A percentile compares a stretch with the other conserved stretches of the same genome.
phyloP scores from a whole-genome alignment of 176 grass and related monocot genomes.

The Melocanna baccifera region DNA sequence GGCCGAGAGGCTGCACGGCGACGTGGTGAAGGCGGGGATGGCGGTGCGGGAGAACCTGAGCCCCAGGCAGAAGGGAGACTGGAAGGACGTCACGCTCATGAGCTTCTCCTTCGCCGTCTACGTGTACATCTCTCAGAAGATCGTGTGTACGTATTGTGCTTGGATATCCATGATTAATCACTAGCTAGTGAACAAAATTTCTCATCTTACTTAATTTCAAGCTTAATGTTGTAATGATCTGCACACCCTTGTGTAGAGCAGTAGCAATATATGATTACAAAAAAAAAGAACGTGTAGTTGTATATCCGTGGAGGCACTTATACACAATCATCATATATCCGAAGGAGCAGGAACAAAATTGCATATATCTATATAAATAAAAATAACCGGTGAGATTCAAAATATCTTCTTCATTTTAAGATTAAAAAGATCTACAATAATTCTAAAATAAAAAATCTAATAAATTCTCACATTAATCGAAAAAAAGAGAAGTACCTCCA shows the following conservation, averaged over 20 bases:
- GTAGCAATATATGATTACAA: neutral
- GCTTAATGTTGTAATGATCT: constrained; percentile 7
- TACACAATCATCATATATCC: neutral
- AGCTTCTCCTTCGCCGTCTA: constrained; percentile 86
- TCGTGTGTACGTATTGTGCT: constrained; percentile 65
- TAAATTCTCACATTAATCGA: too few species aligned
- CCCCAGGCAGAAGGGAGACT: constrained; percentile 67
- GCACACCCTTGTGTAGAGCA: neutral
- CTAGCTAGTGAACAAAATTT: constrained; percentile 7
- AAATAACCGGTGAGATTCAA: too few species aligned
- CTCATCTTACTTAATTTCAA: neutral
- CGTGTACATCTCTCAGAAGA: constrained; percentile 83
- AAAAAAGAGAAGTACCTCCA: too few species aligned
- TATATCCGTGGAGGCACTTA: neutral
- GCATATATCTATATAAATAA: too few species aligned
- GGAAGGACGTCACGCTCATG: constrained; percentile 79
- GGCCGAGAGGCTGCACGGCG: constrained; percentile 29
- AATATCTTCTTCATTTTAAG: too few species aligned
- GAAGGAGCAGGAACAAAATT: constrained; percentile 43
- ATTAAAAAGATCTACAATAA: too few species aligned
- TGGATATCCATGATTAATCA: constrained; percentile 69
- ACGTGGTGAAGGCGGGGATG: constrained; percentile 41
- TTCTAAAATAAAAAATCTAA: too few species aligned
- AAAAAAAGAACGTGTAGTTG: neutral
- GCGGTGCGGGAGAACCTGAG: constrained; percentile 49